Evolutionary conservation across 495 filamentous ascomycete genomes (phyloP).

Genomic region (Melanomma pulvis-pyrius): DNA sequence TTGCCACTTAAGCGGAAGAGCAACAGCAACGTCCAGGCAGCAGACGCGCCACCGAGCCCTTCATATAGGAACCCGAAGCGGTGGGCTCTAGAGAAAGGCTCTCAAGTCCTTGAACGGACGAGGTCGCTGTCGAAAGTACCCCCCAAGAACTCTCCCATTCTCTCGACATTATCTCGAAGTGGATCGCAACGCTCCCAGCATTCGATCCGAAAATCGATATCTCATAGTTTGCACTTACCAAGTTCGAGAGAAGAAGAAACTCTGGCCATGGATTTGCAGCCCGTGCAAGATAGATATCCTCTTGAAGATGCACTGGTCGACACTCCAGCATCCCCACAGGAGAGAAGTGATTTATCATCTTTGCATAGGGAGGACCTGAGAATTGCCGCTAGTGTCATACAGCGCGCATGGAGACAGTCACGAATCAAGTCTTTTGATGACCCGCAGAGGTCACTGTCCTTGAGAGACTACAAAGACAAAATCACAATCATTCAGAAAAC

Average conservation of each 20-base stretch:
- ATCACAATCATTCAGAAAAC: constrained; percentile 42
- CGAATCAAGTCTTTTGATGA: background rate
- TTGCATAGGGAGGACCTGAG: constrained; percentile 17
- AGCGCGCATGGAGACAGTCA: constrained; percentile 35
- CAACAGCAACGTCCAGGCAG: constrained; percentile 37
- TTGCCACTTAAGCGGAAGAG: constrained; percentile 31
- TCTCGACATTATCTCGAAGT: constrained; percentile 21
- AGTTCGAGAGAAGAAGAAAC: constrained; percentile 24
- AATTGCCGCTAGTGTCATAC: constrained; percentile 35
- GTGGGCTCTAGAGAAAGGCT: constrained; percentile 32
- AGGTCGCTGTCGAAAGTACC: constrained; percentile 26
- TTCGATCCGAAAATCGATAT: constrained; percentile 30
- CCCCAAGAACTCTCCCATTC: constrained; percentile 17
- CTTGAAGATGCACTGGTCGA: constrained; percentile 15
- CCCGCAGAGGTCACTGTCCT: constrained; percentile 20
- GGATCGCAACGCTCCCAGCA: constrained; percentile 28
- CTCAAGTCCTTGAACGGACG: constrained; percentile 27
- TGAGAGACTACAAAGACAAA: constrained; percentile 42
- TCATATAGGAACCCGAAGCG: constrained; percentile 31
- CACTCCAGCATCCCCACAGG: background rate
- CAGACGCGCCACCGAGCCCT: constrained; percentile 26
- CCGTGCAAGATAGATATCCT: constrained; percentile 3
- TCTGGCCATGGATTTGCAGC: constrained; percentile 25
- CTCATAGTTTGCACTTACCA: constrained; percentile 23
- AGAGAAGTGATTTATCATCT: background rate